Base-by-base conservation (phyloP, 2,329 filamentous ascomycete genomes). In the Pezicula rhizophila region DNA sequence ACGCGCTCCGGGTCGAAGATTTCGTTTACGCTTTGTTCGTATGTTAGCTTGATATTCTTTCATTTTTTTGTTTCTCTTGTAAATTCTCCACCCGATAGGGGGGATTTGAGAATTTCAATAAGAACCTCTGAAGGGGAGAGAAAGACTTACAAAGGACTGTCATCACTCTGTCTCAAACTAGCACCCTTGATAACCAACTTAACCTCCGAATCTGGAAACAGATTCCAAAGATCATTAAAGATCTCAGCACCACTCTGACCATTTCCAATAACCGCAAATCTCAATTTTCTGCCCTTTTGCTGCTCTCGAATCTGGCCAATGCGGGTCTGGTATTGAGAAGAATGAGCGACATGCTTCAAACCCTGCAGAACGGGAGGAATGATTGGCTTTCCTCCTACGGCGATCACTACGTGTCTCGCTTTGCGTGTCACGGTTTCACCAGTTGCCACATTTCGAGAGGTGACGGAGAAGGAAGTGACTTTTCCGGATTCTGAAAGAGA, bases 231-330 rank as follows among this genome's bases (percentile, higher is more conserved):
- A 67, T 95, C 91, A 71, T 89, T 86, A 73, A 95, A 96, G 61
- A 96, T 95, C 72, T 99, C 92, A 8, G 92, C 92, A 2, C 90
- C 90, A 65, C 88, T 95, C 72, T 99, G 92, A 1, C 93, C 92
- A 42, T 83, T 88, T 8, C 92, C 92, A 37, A 97, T 75, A 10
- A 97, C 87, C 8, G 89, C 91, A 46, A 97, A 83, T 20, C 52
- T 54, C 17, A 58, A 42, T 35, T 52, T 51, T 26, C 50, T 51
- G 14, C 53, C 55, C 1, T 31, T 39, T 26, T 57, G 54, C 14
- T 43, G 52, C 45, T 57, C 48, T 82, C 74, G 50, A 31, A 89
- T 73, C 53, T 77, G 68, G 44, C 77, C 76, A 5, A 84, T 77
- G 12, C 75, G 69, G 51, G 84, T 78, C 26, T 84, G 82, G 68